These are phyloP conservation scores for Phialophora tarda DNA, from an alignment of 2,329 filamentous ascomycete genomes.

Conservation along the genomic window DNA sequence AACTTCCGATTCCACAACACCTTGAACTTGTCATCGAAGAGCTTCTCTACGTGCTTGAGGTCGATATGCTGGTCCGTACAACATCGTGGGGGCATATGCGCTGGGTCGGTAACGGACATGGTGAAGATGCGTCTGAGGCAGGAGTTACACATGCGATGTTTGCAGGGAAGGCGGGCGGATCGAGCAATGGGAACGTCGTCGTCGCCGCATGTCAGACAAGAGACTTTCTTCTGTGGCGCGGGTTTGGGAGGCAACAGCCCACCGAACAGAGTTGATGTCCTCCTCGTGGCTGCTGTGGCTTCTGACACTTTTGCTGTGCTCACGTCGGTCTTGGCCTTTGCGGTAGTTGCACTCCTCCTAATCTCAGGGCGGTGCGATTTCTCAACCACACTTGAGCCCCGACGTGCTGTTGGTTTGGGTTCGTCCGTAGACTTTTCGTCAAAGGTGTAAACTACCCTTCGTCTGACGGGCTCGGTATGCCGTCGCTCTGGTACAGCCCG, in stretches of 20 bases:
- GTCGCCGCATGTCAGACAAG: conserved; percentile 73
- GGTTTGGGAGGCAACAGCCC: conserved; percentile 28
- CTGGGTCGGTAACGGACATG: conserved; percentile 75
- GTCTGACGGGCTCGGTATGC: conserved; percentile 29
- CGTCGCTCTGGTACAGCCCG: conserved; percentile 29
- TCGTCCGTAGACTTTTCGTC: conserved; percentile 21
- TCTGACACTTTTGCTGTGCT: conserved; percentile 15
- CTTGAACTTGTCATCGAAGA: conserved; percentile 78
- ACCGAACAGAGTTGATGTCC: conserved; percentile 24
- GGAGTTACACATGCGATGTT: conserved; percentile 78
- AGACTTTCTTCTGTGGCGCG: conserved; percentile 57
- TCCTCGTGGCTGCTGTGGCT: conserved; percentile 21
- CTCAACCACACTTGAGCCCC: conserved; percentile 8
- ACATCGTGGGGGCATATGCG: conserved; percentile 84
- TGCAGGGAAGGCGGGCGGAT: conserved; percentile 74
- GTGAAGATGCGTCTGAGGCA: conserved; percentile 78
- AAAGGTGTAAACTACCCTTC: conserved; percentile 9
- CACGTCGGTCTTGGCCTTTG: conserved; percentile 21
- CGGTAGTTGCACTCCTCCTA: conserved; percentile 33
- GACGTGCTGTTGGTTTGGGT: conserved; percentile 9
- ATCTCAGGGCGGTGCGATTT: conserved; percentile 22
- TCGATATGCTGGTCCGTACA: conserved; percentile 76
- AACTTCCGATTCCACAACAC: conserved; percentile 80
- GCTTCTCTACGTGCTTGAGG: conserved; percentile 73
- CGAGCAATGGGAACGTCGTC: conserved; percentile 69